A percentile compares a stretch with the other conserved stretches of the same genome.
Evolutionary conservation across 352 stramenopile genomes (phyloP).

Genomic region (Pythium grandisporangium): DNA sequence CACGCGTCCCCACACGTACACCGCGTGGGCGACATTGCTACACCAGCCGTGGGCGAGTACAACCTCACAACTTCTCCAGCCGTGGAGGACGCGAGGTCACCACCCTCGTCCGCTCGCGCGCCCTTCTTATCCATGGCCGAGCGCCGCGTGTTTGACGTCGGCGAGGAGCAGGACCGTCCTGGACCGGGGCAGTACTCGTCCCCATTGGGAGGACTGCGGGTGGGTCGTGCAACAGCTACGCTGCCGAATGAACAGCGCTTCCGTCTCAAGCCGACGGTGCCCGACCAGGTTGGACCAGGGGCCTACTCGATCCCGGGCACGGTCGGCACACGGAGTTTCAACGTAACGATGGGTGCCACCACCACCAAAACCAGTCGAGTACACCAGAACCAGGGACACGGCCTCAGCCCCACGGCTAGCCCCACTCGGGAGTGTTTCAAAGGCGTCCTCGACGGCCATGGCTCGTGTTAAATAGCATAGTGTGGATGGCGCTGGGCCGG

Average conservation of each 20-base stretch:
- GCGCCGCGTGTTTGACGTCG: constrained; percentile 10
- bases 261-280: constrained; percentile 12
- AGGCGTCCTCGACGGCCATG: too few relatives aligned
- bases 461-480: too few relatives aligned
- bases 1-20: constrained; percentile 42
- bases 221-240: constrained; percentile 12
- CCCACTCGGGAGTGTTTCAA: too few relatives aligned
- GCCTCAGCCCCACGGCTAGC: too few relatives aligned
- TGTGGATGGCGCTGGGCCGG: too few relatives aligned
- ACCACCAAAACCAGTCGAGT: constrained; percentile 2
- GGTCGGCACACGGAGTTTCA: constrained; percentile 27
- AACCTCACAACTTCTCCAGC: constrained; percentile 1
- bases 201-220: constrained; percentile 6
- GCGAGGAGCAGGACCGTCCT: constrained; percentile 13
- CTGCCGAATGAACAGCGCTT: constrained; percentile 20
- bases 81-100: constrained; percentile 1
- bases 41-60: constrained; percentile 35
- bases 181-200: constrained; percentile 20
- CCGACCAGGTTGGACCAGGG: constrained; percentile 18
- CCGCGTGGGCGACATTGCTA: constrained; percentile 30
- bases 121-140: constrained; percentile 14
- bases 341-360: constrained; percentile 21
- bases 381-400: too few relatives aligned
- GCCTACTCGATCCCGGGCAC: constrained; percentile 20
- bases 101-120: constrained; percentile 5